These are phyloP conservation scores for Emericellopsis cladophorae DNA, from an alignment of 2,329 filamentous ascomycete genomes.

Conservation along the genomic window DNA sequence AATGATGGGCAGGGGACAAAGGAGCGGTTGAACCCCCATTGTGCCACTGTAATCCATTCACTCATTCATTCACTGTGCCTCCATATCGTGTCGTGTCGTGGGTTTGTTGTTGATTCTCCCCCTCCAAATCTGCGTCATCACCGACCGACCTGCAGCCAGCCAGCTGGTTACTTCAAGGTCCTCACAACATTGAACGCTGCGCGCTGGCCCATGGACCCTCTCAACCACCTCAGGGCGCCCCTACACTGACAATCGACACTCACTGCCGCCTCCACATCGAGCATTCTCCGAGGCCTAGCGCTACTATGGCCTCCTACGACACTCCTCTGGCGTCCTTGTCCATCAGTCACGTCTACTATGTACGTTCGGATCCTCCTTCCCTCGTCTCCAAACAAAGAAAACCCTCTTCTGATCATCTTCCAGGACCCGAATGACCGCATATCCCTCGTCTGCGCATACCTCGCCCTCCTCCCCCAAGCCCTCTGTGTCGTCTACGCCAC, in stretches of 20 bases:
- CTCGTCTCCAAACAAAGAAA: neutral
- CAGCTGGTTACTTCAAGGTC: too few relatives aligned
- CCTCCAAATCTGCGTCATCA: too few relatives aligned
- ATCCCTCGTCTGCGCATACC: conserved; percentile 83
- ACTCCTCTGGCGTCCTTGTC: conserved; percentile 77
- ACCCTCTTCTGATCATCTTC: neutral
- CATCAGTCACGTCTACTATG: conserved; percentile 92
- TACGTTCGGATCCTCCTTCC: conserved; percentile 20
- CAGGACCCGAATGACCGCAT: conserved; percentile 77
- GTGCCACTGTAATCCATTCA: too few relatives aligned
- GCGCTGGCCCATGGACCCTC: neutral
- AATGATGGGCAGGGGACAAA: too few relatives aligned
- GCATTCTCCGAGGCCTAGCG: too few relatives aligned
- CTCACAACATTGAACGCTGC: neutral
- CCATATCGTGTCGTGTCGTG: too few relatives aligned
- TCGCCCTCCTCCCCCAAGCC: conserved; percentile 85
- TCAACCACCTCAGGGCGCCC: too few relatives aligned
- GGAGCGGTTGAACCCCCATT: too few relatives aligned
- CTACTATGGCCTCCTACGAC: conserved; percentile 13
- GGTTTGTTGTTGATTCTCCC: too few relatives aligned
- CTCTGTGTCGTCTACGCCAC: conserved; percentile 85
- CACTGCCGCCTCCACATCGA: neutral
- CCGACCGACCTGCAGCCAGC: too few relatives aligned
- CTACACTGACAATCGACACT: too few relatives aligned
- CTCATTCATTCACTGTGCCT: too few relatives aligned